Evolutionary conservation across 2,329 filamentous ascomycete species (phyloP).

Genomic region (Stylonectria norvegica): DNA sequence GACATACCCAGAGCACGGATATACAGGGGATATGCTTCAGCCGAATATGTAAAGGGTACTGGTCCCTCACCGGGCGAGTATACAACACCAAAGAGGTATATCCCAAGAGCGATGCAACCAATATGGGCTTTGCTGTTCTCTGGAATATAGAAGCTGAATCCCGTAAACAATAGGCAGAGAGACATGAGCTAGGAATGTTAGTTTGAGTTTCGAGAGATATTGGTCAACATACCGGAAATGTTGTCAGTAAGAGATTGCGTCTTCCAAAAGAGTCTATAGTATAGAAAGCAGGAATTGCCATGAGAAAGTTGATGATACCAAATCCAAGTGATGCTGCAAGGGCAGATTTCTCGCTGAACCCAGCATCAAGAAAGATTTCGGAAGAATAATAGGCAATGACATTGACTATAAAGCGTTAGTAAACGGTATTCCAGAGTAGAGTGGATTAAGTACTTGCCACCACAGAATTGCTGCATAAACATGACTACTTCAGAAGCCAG

Average conservation of each 20-base stretch:
- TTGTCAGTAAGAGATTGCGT: conserved; percentile 47
- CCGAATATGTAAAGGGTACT: conserved; percentile 20
- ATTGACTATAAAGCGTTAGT: conserved; percentile 8
- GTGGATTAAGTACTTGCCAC: conserved; percentile 33
- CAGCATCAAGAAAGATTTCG: conserved; percentile 21
- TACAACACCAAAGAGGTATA: conserved; percentile 31
- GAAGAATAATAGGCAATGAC: conserved; percentile 29
- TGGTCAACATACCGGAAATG: conserved; percentile 22
- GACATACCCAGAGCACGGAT: conserved; percentile 35
- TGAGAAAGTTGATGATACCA: conserved; percentile 59
- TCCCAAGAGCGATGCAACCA: conserved; percentile 27
- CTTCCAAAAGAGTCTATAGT: conserved; percentile 60
- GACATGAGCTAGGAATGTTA: conserved; percentile 48
- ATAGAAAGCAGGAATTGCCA: conserved; percentile 35
- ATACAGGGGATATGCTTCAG: conserved; percentile 29
- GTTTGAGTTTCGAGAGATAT: not conserved
- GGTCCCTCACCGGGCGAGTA: conserved; percentile 33
- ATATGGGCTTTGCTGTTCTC: conserved; percentile 22
- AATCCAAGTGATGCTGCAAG: conserved; percentile 30
- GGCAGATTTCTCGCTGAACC: conserved; percentile 21
- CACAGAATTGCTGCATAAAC: conserved; percentile 59
- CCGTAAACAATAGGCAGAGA: conserved; percentile 44
- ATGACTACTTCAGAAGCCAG: conserved; percentile 61
- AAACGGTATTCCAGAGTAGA: not conserved
- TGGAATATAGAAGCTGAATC: conserved; percentile 25